Base-by-base conservation (phyloP, 352 stramenopile species). In the Phytophthora rubi region DNA sequence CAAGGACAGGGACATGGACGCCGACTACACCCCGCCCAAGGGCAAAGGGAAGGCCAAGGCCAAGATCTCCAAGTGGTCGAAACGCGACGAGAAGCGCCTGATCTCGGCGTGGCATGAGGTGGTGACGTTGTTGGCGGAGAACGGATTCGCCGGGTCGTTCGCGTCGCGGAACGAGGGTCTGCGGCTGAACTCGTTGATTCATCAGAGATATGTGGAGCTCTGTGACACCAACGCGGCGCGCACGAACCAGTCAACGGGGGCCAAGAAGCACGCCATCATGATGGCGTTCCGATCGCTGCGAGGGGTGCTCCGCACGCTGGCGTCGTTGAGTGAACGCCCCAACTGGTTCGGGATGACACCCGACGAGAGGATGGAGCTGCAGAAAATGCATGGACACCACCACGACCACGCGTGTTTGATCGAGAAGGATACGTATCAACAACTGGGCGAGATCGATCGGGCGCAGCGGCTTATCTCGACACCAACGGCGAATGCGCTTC, bases 311-410 rank as follows among this genome's bases (percentile, higher is more conserved):
- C 59, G 67, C n/a, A 69, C 70, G 30, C 53, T 79, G 39, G 65
- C 69, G 49, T 76, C 73, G 28, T 48, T 68, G 37, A 71, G 59
- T 49, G 65, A 80, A 47, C 72, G 69, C 45, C 76, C 76, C 4
- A 71, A 79, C 39, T 83, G 76, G 76, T 83, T 83, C 35, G 62
- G 54, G 0, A 83, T 83, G 76, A 63, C 73, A 3, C 69, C 71
- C 4, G 63, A 75, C 0, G 65, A 81, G 47, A 64, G 76, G 10
- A 71, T 83, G 53, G 70, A 79, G 18, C 23, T 79, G 62, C 76
- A 79, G 45, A 74, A 73, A 52, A 59, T 39, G 52, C 63, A 79
- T 35, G 76, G 76, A 12, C 67, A 81, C 37, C 65, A 81, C 48
- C 64, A 81, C 2, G 73, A 73, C 53, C 68, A 76, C 33, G 73